Percentiles rank a stretch among this genome's conserved stretches.
Evolutionary conservation across 768 basidiomycete species (phyloP).

Genomic region (Kwoniella bestiolae): DNA sequence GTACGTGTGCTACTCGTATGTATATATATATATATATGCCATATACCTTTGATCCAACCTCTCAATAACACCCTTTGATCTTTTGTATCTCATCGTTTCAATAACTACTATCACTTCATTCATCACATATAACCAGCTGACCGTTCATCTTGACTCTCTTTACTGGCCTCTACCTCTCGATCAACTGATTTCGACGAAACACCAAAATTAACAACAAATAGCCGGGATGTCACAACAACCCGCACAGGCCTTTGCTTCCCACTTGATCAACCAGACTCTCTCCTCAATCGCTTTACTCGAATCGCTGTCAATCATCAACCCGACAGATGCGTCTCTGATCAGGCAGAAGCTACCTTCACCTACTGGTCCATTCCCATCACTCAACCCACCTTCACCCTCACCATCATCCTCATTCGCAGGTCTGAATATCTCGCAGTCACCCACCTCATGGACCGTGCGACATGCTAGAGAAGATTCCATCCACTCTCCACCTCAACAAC

Average conservation of each 20-base stretch:
- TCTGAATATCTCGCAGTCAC: slow-evolving; percentile 17
- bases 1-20: slow-evolving; percentile 2
- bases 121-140: not conserved
- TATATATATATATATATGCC: not conserved
- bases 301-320: slow-evolving; percentile 33
- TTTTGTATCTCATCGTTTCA: not conserved
- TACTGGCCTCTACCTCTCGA: not conserved
- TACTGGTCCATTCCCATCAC: slow-evolving; percentile 47
- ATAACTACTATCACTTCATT: too few species aligned
- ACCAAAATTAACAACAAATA: not conserved
- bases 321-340: slow-evolving; percentile 43
- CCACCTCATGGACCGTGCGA: slow-evolving; percentile 24
- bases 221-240: slow-evolving; percentile 22
- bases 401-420: slow-evolving; percentile 19
- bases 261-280: slow-evolving; percentile 47
- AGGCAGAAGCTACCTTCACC: slow-evolving; percentile 45
- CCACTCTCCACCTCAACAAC: slow-evolving; percentile 1
- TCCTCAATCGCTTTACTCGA: slow-evolving; percentile 44
- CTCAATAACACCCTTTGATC: not conserved
- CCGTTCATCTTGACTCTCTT: not conserved
- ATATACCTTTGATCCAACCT: slow-evolving; percentile 17
- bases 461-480: slow-evolving; percentile 16
- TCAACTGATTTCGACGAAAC: not conserved
- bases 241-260: slow-evolving; percentile 38
- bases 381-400: slow-evolving; percentile 13